Conservation (phyloP, 169 alveolate species). For the Neospora caninum region DNA sequence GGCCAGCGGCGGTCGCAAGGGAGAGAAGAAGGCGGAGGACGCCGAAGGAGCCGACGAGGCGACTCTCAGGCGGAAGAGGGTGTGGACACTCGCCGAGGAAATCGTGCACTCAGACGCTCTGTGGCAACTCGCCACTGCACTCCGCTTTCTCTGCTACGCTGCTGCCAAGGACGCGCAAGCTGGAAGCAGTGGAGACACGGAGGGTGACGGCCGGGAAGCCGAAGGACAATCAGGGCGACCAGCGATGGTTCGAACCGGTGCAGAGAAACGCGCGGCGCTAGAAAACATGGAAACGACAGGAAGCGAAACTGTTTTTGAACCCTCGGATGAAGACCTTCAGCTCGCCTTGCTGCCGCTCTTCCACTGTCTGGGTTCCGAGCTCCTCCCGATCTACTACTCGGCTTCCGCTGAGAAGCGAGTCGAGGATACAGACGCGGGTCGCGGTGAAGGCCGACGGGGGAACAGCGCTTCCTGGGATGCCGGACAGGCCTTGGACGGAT, state of each 20-base stretch:
- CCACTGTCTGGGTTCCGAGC: not conserved
- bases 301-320: not conserved
- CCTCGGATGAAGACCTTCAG: not conserved
- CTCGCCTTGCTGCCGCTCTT: not conserved
- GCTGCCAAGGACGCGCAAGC: not conserved
- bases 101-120: not conserved
- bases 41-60: not conserved
- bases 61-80: not conserved
- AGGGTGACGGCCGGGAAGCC: not conserved
- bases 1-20: not conserved
- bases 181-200: not conserved
- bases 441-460: not conserved
- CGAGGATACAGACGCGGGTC: not conserved
- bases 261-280: not conserved
- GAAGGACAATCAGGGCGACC: not conserved
- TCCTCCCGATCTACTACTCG: slow-evolving; percentile 7
- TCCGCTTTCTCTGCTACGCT: not conserved
- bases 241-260: not conserved
- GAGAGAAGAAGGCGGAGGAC: not conserved
- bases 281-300: not conserved
- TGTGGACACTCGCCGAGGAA: not conserved
- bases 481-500: not conserved
- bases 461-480: not conserved
- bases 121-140: not conserved
- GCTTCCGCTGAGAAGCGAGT: not conserved